phyloP scores from a whole-genome alignment of 2,329 filamentous ascomycete species.

The Aspergillus alliaceus region DNA sequence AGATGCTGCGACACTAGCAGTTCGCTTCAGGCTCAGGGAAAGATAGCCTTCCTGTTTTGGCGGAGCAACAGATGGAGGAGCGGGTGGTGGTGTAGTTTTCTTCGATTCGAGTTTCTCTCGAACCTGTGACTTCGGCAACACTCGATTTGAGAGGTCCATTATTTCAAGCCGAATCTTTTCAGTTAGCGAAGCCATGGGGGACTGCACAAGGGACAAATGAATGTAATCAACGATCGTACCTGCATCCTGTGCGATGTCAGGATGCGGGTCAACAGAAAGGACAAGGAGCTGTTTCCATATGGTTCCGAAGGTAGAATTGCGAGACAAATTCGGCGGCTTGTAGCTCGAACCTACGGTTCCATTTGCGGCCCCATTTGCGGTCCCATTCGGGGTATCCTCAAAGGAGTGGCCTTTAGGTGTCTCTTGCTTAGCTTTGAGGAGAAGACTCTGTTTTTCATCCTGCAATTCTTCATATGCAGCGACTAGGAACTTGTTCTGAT shows the following conservation, averaged over 20 bases:
- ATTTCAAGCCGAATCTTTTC: slow-evolving; percentile 71
- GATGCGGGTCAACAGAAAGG: slow-evolving; percentile 89
- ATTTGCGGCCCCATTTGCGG: slow-evolving; percentile 17
- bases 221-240: slow-evolving; percentile 84
- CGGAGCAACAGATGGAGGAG: slow-evolving; percentile 50
- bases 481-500: slow-evolving; percentile 89
- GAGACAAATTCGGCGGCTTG: slow-evolving; percentile 52
- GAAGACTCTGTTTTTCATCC: slow-evolving; percentile 73
- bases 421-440: slow-evolving; percentile 50
- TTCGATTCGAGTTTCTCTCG: slow-evolving; percentile 35
- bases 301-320: slow-evolving; percentile 87
- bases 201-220: slow-evolving; percentile 74
- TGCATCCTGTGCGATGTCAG: slow-evolving; percentile 85
- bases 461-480: slow-evolving; percentile 86
- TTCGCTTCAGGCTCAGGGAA: slow-evolving; percentile 59
- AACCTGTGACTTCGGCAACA: slow-evolving; percentile 41
- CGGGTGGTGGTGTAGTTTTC: slow-evolving; percentile 42
- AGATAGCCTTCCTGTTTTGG: slow-evolving; percentile 62
- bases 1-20: slow-evolving; percentile 64
- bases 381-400: slow-evolving; percentile 21
- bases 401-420: slow-evolving; percentile 19
- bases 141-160: slow-evolving; percentile 34
- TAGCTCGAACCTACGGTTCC: slow-evolving; percentile 21
- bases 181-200: slow-evolving; percentile 69
- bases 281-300: slow-evolving; percentile 93